Percentiles rank a stretch among this genome's conserved stretches.
phyloP scores from a whole-genome alignment of 495 filamentous ascomycete genomes.

The Penicillium arizonense region DNA sequence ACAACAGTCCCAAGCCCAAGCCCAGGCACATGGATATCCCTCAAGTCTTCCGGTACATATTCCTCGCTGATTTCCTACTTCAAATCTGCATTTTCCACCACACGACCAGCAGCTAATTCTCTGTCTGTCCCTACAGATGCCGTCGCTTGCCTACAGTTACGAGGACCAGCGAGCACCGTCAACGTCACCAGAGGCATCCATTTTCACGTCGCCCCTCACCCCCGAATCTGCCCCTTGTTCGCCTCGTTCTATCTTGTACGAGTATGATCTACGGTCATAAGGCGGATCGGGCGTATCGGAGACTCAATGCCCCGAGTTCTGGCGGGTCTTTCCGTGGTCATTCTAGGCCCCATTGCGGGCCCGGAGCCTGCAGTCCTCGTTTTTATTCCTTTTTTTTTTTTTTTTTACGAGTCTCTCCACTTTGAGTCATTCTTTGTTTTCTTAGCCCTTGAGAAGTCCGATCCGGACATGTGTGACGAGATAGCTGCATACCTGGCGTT shows the following conservation, averaged over 20 bases:
- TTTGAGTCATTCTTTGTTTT: not conserved
- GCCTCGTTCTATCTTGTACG: conserved; percentile 27
- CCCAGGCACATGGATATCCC: conserved; percentile 21
- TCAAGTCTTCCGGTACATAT: conserved; percentile 41
- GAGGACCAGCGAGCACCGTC: conserved; percentile 66
- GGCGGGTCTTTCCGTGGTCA: conserved; percentile 3
- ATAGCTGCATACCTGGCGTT: conserved; percentile 9
- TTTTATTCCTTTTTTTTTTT: conserved; percentile 8
- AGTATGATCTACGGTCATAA: conserved; percentile 25
- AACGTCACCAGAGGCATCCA: conserved; percentile 35
- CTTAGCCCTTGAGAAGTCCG: not conserved
- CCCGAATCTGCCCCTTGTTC: conserved; percentile 38
- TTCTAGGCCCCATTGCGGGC: not conserved
- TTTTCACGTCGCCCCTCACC: conserved; percentile 38
- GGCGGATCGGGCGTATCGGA: not conserved
- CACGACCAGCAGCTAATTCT: conserved; percentile 23
- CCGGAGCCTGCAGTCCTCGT: not conserved
- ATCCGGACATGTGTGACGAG: conserved; percentile 7
- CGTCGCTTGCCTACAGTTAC: conserved; percentile 79
- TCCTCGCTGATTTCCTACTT: conserved; percentile 46
- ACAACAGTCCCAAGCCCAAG: conserved; percentile 1
- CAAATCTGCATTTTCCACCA: conserved; percentile 3
- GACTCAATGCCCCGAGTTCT: not conserved
- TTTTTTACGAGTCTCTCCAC: not conserved
- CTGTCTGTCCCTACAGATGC: conserved; percentile 60